Percentiles rank a stretch among this genome's conserved stretches.
Conservation (phyloP, 108 stramenopile genomes). For the Chaetoceros tenuissimus region DNA sequence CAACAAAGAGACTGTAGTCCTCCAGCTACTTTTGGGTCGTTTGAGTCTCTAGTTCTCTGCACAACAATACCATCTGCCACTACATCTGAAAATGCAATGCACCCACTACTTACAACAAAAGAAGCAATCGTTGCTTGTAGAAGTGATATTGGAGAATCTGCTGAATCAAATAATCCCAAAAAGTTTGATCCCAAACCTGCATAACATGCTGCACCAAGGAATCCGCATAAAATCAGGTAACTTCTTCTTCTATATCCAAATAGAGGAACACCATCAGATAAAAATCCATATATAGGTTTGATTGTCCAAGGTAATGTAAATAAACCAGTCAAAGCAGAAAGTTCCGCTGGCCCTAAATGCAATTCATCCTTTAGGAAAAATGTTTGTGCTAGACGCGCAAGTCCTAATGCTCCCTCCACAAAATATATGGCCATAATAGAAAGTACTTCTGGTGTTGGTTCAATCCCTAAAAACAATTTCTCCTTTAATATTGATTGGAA, state of each 20-base stretch:
- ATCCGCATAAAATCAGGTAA: constrained; percentile 69
- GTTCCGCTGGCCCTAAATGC: constrained; percentile 84
- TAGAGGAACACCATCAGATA: constrained; percentile 82
- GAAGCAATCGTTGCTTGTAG: constrained; percentile 38
- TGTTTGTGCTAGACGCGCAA: constrained; percentile 87
- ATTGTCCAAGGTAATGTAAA: constrained; percentile 88
- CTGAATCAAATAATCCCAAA: constrained; percentile 24
- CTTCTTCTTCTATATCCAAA: constrained; percentile 80
- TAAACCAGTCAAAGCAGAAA: constrained; percentile 83
- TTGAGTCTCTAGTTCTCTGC: constrained; percentile 69
- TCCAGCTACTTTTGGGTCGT: constrained; percentile 57
- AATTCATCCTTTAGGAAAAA: constrained; percentile 93
- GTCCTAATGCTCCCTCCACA: constrained; percentile 90
- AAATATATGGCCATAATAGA: constrained; percentile 91
- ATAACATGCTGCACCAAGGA: constrained; percentile 55
- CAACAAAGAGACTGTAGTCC: constrained; percentile 90
- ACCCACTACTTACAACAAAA: constrained; percentile 55
- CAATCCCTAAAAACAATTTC: constrained; percentile 53
- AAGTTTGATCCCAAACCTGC: constrained; percentile 36
- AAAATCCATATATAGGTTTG: constrained; percentile 89
- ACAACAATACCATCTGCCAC: constrained; percentile 96
- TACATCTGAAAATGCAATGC: constrained; percentile 89
- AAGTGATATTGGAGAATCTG: constrained; percentile 8
- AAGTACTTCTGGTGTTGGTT: constrained; percentile 70
- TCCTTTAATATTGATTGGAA: constrained; percentile 2